A percentile compares a stretch with the other conserved stretches of the same genome.
These are phyloP conservation scores for Tetrapisispora namnaoensis DNA, from an alignment of 805 yeast species.

Conservation along the genomic window DNA sequence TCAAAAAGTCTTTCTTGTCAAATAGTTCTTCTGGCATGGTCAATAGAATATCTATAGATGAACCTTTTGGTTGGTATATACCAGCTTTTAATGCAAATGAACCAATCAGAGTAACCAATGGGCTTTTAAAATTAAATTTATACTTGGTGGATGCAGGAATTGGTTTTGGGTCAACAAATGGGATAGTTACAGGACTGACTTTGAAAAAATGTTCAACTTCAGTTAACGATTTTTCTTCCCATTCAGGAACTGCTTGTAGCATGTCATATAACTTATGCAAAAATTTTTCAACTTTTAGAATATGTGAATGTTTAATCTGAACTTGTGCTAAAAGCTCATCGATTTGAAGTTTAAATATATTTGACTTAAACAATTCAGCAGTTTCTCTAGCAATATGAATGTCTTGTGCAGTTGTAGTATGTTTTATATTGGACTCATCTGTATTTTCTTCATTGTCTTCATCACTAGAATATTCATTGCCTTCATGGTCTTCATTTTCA, in stretches of 20 bases:
- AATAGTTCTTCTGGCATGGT: slow-evolving; percentile 72
- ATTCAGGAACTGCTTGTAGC: slow-evolving; percentile 53
- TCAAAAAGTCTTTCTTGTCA: slow-evolving; percentile 80
- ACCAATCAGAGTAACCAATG: slow-evolving; percentile 70
- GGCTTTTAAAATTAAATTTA: slow-evolving; percentile 58
- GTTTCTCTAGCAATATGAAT: slow-evolving; percentile 89
- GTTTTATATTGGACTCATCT: slow-evolving; percentile 3
- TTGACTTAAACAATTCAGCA: slow-evolving; percentile 87
- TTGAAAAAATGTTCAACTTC: slow-evolving; percentile 51
- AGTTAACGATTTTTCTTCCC: slow-evolving; percentile 40
- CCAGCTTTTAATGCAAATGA: slow-evolving; percentile 83
- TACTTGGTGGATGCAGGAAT: slow-evolving; percentile 47
- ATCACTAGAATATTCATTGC: slow-evolving; percentile 7
- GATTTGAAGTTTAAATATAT: slow-evolving; percentile 88
- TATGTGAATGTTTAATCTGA: slow-evolving; percentile 58
- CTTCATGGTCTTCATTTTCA: slow-evolving; percentile 12
- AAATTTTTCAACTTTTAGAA: slow-evolving; percentile 58
- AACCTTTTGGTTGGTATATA: slow-evolving; percentile 52
- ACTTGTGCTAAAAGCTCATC: slow-evolving; percentile 84
- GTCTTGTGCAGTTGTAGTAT: slow-evolving; percentile 46
- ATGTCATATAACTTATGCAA: slow-evolving; percentile 63
- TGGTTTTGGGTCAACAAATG: slow-evolving; percentile 89
- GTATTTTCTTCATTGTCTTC: slow-evolving; percentile 3
- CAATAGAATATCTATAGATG: slow-evolving; percentile 67
- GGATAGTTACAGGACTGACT: slow-evolving; percentile 50